Conservation (phyloP, 495 filamentous ascomycete species). For the Penicillium daleae region DNA sequence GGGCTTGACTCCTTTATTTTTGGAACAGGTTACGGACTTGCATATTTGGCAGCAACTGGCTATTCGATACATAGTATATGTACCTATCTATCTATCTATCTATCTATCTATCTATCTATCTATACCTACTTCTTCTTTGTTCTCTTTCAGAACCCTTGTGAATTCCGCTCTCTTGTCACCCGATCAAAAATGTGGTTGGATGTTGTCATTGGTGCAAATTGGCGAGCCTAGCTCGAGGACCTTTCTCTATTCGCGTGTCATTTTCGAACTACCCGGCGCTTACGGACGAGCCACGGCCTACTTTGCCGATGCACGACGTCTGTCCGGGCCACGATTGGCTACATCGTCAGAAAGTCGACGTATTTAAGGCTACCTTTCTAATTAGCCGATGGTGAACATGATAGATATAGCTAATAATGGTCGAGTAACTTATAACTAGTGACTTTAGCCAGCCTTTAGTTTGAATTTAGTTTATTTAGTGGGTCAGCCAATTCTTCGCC, state of each 20-base stretch:
- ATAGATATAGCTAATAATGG: background rate
- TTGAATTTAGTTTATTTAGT: background rate
- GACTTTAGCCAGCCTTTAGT: too few relatives aligned
- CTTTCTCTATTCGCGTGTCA: background rate
- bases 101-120: too few relatives aligned
- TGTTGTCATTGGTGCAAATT: background rate
- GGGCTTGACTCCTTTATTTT: slow-evolving; percentile 8
- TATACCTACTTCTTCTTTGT: slow-evolving; percentile 17
- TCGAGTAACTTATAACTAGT: too few relatives aligned
- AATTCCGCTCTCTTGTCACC: background rate
- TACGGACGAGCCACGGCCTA: background rate
- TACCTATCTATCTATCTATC: slow-evolving; percentile 20
- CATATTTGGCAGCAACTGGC: slow-evolving; percentile 34
- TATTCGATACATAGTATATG: slow-evolving; percentile 30
- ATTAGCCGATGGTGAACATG: background rate
- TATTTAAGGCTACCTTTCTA: background rate
- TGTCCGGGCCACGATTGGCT: background rate
- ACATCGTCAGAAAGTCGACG: background rate
- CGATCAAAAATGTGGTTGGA: slow-evolving; percentile 13
- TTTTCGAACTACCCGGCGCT: slow-evolving; percentile 3
- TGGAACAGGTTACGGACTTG: slow-evolving; percentile 29
- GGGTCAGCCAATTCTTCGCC: slow-evolving; percentile 6
- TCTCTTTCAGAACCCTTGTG: slow-evolving; percentile 6
- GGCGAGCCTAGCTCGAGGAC: too few relatives aligned
- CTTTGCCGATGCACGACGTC: slow-evolving; percentile 3